These are phyloP conservation scores for Mychonastes homosphaera DNA, from an alignment of 139 green algal species.

Conservation along the genomic window DNA sequence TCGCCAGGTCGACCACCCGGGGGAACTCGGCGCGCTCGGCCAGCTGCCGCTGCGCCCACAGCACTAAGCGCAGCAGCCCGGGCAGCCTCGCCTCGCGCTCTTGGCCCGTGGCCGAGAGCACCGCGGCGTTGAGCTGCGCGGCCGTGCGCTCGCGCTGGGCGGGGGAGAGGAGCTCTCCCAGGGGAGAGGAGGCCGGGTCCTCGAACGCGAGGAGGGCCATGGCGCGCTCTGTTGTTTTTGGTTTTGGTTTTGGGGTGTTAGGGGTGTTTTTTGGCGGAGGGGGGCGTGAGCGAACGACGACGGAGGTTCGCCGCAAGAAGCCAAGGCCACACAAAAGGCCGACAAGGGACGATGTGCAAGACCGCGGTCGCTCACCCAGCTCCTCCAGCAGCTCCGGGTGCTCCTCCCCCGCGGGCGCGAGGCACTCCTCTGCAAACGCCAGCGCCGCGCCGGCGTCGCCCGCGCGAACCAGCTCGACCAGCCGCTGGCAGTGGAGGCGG, in stretches of 20 bases:
- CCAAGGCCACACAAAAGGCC: neutral
- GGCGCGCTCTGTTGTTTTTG: conserved; percentile 65
- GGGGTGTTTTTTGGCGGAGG: neutral
- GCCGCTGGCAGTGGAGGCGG: conserved; percentile 89
- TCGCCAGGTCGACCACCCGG: conserved; percentile 57
- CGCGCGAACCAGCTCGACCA: conserved; percentile 88
- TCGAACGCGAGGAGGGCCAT: conserved; percentile 91
- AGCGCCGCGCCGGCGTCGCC: conserved; percentile 73
- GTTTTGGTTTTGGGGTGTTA: neutral
- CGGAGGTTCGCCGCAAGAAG: neutral
- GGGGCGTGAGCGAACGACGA: neutral
- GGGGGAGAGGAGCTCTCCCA: conserved; percentile 78
- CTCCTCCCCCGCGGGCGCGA: conserved; percentile 85
- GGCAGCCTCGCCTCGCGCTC: conserved; percentile 69
- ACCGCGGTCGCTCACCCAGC: conserved; percentile 43
- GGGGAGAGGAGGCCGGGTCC: conserved; percentile 49
- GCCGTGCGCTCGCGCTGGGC: conserved; percentile 86
- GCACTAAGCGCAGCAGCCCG: conserved; percentile 69
- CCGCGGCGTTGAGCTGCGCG: conserved; percentile 89
- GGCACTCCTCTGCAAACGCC: conserved; percentile 82
- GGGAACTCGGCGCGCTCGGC: conserved; percentile 59
- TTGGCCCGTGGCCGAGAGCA: conserved; percentile 68
- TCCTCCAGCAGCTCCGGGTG: conserved; percentile 79
- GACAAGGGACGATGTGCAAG: conserved; percentile 4
- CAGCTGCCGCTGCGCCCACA: conserved; percentile 59